These are phyloP conservation scores for Discostella stelligeroides DNA, from an alignment of 108 stramenopile genomes.

Conservation along the genomic window DNA sequence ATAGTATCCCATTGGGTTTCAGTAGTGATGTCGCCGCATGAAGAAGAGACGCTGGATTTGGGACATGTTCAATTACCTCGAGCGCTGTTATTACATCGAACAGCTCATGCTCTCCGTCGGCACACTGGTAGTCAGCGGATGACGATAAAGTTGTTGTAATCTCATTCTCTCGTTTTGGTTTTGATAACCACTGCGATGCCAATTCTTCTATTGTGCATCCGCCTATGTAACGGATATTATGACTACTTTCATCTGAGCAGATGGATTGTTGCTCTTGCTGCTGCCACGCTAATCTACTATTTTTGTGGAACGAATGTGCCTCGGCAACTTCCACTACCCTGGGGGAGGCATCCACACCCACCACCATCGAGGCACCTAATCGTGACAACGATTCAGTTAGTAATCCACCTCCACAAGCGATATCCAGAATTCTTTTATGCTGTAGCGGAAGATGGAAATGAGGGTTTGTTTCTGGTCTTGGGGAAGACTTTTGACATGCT, in stretches of 20 bases:
- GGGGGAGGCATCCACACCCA: constrained; percentile 82
- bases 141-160: background rate
- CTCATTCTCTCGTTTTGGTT: constrained; percentile 18
- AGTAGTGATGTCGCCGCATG: constrained; percentile 60
- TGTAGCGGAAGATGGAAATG: constrained; percentile 15
- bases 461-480: too few species aligned
- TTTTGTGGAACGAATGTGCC: constrained; percentile 52
- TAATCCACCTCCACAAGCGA: constrained; percentile 95
- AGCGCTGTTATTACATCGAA: constrained; percentile 87
- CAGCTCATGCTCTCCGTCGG: constrained; percentile 4
- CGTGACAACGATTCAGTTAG: constrained; percentile 86
- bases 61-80: constrained; percentile 94
- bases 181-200: constrained; percentile 34
- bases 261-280: background rate
- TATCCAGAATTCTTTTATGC: constrained; percentile 55
- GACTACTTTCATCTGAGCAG: constrained; percentile 10
- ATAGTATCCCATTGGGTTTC: constrained; percentile 82
- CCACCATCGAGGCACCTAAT: constrained; percentile 79
- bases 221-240: constrained; percentile 65
- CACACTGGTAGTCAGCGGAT: background rate
- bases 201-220: constrained; percentile 73
- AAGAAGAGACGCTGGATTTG: constrained; percentile 70
- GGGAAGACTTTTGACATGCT: constrained; percentile 8
- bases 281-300: background rate
- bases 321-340: constrained; percentile 64